Evolutionary conservation across 2,329 filamentous ascomycete genomes (phyloP).

Genomic region (Thelonectria blattea): DNA sequence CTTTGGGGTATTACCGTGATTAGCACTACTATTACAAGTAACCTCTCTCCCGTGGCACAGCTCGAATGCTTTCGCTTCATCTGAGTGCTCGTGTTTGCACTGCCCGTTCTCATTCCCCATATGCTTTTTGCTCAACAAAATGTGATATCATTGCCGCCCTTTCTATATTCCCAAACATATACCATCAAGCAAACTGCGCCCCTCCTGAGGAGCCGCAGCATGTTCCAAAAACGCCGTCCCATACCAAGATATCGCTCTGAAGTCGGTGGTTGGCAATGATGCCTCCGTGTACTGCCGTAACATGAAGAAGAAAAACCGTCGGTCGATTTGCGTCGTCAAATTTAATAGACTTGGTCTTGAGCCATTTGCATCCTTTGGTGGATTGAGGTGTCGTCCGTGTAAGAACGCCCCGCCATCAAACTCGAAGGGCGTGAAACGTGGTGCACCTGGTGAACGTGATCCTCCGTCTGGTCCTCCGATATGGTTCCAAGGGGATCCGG

Average conservation of each 20-base stretch:
- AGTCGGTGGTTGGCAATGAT: conserved; percentile 20
- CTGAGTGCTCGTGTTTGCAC: conserved; percentile 18
- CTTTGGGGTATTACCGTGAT: conserved; percentile 32
- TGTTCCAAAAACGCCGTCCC: conserved; percentile 29
- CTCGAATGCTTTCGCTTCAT: conserved; percentile 9
- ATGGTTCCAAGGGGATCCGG: conserved; percentile 42
- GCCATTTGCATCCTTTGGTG: conserved; percentile 30
- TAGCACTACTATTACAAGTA: conserved; percentile 28
- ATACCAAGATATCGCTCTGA: conserved; percentile 19
- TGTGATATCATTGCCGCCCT: conserved; percentile 18
- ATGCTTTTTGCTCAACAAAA: conserved; percentile 9
- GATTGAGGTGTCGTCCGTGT: conserved; percentile 33
- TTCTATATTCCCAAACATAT: conserved; percentile 30
- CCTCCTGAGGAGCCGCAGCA: conserved; percentile 8
- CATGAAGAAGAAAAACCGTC: conserved; percentile 8
- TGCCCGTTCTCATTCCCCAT: conserved; percentile 16
- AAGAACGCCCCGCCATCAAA: conserved; percentile 32
- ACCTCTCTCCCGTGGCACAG: conserved; percentile 15
- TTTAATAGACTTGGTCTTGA: conserved; percentile 31
- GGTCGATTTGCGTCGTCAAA: not conserved
- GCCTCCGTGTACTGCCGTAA: conserved; percentile 7
- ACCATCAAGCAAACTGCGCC: not conserved
- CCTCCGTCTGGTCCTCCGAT: conserved; percentile 40
- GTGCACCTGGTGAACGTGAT: conserved; percentile 30
- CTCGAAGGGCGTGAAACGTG: conserved; percentile 36